A percentile compares a stretch with the other conserved stretches of the same genome.
These are phyloP conservation scores for Psilocybe subaeruginosa DNA, from an alignment of 768 basidiomycete genomes.

Conservation along the genomic window DNA sequence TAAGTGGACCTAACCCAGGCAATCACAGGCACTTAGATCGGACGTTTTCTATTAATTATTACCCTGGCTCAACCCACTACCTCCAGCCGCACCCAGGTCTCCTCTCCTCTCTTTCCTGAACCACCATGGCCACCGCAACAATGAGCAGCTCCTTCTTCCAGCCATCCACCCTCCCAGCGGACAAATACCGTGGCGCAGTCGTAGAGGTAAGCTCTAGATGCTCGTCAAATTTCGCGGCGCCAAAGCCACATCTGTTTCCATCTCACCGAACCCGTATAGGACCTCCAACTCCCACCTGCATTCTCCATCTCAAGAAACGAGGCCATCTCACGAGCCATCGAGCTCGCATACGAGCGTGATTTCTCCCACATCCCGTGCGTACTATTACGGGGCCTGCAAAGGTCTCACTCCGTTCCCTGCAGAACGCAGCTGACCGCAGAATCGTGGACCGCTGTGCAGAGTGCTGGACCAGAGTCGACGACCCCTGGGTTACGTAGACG, in stretches of 20 bases:
- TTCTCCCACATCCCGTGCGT: constrained; percentile 90
- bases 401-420: neutral
- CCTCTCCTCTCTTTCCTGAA: constrained; percentile 6
- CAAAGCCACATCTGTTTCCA: neutral
- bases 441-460: constrained; percentile 37
- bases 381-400: neutral
- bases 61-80: neutral
- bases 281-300: constrained; percentile 84
- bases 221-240: neutral
- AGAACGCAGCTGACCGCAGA: neutral
- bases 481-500: constrained; percentile 86
- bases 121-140: constrained; percentile 23
- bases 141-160: constrained; percentile 17
- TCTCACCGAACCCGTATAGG: constrained; percentile 38
- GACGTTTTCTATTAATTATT: neutral
- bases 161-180: constrained; percentile 22
- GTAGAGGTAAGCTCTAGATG: constrained; percentile 66
- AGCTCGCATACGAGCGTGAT: constrained; percentile 90
- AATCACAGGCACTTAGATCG: neutral
- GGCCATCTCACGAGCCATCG: constrained; percentile 75
- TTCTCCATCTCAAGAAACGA: constrained; percentile 79
- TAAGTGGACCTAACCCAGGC: neutral
- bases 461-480: constrained; percentile 73
- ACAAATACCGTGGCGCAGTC: constrained; percentile 86
- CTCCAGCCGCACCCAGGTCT: neutral